phyloP scores from a whole-genome alignment of 2,329 filamentous ascomycete genomes.

The Cladophialophora yegresii region DNA sequence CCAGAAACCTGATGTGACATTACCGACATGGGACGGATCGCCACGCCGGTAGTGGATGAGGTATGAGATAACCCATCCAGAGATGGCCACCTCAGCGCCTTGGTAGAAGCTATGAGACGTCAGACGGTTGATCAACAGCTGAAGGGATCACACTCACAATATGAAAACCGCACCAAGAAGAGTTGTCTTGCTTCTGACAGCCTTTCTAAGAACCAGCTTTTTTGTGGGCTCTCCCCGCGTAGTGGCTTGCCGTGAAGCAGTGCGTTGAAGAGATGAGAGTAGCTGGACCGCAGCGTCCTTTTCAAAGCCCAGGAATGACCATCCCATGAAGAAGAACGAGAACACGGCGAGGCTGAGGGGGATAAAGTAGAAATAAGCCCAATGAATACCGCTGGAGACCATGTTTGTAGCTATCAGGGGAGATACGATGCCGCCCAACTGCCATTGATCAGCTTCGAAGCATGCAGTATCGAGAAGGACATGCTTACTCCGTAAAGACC shows the following conservation, averaged over 20 bases:
- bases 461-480: not conserved
- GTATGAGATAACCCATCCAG: slow-evolving; percentile 85
- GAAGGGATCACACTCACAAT: slow-evolving; percentile 50
- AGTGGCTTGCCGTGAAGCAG: slow-evolving; percentile 46
- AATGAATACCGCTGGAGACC: slow-evolving; percentile 61
- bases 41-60: slow-evolving; percentile 72
- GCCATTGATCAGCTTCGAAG: slow-evolving; percentile 11
- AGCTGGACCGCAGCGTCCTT: slow-evolving; percentile 56
- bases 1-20: slow-evolving; percentile 68
- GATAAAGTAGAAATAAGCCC: slow-evolving; percentile 74
- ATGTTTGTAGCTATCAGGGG: slow-evolving; percentile 75
- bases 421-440: slow-evolving; percentile 61
- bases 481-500: slow-evolving; percentile 49
- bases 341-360: slow-evolving; percentile 60
- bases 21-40: slow-evolving; percentile 70
- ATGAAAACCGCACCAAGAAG: slow-evolving; percentile 77
- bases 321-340: slow-evolving; percentile 62
- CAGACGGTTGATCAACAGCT: not conserved
- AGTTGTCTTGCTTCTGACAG: slow-evolving; percentile 60
- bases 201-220: slow-evolving; percentile 48
- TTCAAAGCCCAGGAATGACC: slow-evolving; percentile 71
- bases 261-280: slow-evolving; percentile 46
- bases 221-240: slow-evolving; percentile 38
- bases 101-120: slow-evolving; percentile 63
- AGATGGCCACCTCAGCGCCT: slow-evolving; percentile 79